A percentile compares a stretch with the other conserved stretches of the same genome.
These are phyloP conservation scores for Puccinia triticina DNA, from an alignment of 1,284 basidiomycete species.

Conservation along the genomic window DNA sequence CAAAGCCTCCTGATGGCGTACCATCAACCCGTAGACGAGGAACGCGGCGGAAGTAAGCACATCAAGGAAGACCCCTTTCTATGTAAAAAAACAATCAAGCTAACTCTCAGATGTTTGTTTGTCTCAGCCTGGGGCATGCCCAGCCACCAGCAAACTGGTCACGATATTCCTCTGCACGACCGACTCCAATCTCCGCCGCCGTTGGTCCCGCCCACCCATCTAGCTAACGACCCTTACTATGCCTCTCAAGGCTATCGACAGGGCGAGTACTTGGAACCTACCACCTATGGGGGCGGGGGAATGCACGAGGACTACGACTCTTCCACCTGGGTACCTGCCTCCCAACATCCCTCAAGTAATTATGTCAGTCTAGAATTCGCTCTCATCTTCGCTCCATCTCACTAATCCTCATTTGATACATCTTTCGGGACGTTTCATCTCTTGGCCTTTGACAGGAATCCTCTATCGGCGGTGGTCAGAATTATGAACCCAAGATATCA, in stretches of 20 bases:
- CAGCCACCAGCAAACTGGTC: slow-evolving; percentile 7
- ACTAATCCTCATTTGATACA: neutral
- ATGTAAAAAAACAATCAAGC: neutral
- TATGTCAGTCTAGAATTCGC: neutral
- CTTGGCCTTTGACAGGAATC: neutral
- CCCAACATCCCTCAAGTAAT: slow-evolving; percentile 22
- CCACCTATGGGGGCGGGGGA: slow-evolving; percentile 37
- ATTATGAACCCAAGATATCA: slow-evolving; percentile 22
- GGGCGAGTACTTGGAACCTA: neutral
- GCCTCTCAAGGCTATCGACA: neutral
- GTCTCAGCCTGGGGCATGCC: slow-evolving; percentile 29
- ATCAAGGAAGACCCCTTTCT: neutral
- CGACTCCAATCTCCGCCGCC: slow-evolving; percentile 2
- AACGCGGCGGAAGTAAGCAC: slow-evolving; percentile 19
- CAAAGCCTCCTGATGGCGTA: neutral
- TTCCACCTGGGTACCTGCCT: slow-evolving; percentile 31
- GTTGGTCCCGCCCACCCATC: neutral
- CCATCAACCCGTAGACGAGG: slow-evolving; percentile 25
- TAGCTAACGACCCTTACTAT: slow-evolving; percentile 7
- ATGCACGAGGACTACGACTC: slow-evolving; percentile 38
- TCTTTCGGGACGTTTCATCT: neutral
- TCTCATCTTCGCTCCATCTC: neutral
- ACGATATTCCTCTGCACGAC: slow-evolving; percentile 18
- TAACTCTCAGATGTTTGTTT: neutral
- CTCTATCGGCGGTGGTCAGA: neutral